Evolutionary conservation across 2,329 filamentous ascomycete genomes (phyloP).

Genomic region (Trichoderma atroviride): DNA sequence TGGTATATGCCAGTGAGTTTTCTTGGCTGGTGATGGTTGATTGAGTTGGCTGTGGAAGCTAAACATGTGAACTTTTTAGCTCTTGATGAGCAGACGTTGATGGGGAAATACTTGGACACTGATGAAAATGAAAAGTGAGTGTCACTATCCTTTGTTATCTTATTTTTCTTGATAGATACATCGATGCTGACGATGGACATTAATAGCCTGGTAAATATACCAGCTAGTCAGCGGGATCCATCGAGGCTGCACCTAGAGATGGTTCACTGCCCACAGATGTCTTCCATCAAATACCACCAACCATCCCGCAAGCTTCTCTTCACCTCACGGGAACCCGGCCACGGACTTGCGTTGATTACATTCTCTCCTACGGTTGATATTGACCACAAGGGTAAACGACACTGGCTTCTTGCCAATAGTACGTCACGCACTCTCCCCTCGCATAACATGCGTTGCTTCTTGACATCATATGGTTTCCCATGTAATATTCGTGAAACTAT

Average conservation of each 20-base stretch:
- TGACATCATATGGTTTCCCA: not conserved
- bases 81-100: slow-evolving; percentile 40
- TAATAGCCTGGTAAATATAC: slow-evolving; percentile 21
- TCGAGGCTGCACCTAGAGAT: slow-evolving; percentile 33
- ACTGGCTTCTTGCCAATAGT: slow-evolving; percentile 46
- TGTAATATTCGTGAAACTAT: not conserved
- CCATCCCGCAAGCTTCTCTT: slow-evolving; percentile 47
- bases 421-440: slow-evolving; percentile 22
- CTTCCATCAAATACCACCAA: slow-evolving; percentile 52
- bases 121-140: slow-evolving; percentile 48
- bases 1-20: slow-evolving; percentile 50
- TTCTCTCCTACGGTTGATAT: slow-evolving; percentile 43
- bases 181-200: not conserved
- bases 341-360: slow-evolving; percentile 40
- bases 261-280: slow-evolving; percentile 45
- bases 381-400: not conserved
- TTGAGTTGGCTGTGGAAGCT: not conserved
- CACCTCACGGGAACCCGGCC: slow-evolving; percentile 43
- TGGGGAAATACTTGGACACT: slow-evolving; percentile 47
- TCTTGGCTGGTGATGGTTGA: not conserved
- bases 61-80: slow-evolving; percentile 32
- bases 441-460: not conserved
- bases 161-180: not conserved
- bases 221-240: slow-evolving; percentile 25
- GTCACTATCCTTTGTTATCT: not conserved